Conservation (phyloP, 352 stramenopile species). For the Phytopythium vexans region DNA sequence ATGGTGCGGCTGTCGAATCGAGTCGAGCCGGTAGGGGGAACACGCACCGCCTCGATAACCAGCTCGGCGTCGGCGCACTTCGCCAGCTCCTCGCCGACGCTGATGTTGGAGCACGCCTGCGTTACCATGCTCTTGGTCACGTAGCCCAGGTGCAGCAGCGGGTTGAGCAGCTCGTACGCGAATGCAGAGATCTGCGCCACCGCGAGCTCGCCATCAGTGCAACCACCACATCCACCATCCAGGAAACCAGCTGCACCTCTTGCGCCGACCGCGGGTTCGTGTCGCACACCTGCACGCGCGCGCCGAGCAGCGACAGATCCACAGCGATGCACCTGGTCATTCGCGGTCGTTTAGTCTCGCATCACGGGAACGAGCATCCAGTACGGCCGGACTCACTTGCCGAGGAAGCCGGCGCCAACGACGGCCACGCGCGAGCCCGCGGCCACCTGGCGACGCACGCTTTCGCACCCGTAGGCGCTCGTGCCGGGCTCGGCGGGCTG, state of each 20-base stretch:
- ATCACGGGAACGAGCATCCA: not conserved
- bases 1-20: not conserved
- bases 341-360: too few species aligned
- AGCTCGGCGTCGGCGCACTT: constrained; percentile 43
- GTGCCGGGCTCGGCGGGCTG: not conserved
- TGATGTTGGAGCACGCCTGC: constrained; percentile 47
- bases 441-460: constrained; percentile 6
- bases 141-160: constrained; percentile 70
- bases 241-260: constrained; percentile 18
- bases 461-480: constrained; percentile 22
- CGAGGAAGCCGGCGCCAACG: constrained; percentile 62
- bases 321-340: constrained; percentile 48
- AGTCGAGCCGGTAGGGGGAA: too few species aligned
- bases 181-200: constrained; percentile 43
- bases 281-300: constrained; percentile 59
- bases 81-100: constrained; percentile 36
- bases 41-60: constrained; percentile 62
- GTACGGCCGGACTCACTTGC: constrained; percentile 21
- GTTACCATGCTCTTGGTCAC: constrained; percentile 76
- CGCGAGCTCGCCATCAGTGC: not conserved
- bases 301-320: constrained; percentile 61
- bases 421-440: constrained; percentile 37
- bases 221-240: not conserved
- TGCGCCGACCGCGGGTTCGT: constrained; percentile 33
- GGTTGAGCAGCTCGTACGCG: constrained; percentile 62